Conservation (phyloP, 805 yeast genomes). For the Starmerella ratchasimensis region DNA sequence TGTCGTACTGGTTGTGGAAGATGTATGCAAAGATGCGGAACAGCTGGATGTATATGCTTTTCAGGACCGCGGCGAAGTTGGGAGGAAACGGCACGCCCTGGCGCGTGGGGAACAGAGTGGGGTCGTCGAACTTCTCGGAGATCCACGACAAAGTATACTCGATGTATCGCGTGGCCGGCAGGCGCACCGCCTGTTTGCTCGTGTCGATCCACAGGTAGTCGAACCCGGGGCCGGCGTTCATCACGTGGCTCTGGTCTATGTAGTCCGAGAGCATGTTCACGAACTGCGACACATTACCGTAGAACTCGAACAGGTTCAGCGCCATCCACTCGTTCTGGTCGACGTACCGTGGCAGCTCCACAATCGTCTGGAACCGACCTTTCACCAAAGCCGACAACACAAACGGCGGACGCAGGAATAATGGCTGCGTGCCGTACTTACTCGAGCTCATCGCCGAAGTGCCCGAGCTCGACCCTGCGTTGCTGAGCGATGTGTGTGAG, state of each 20-base stretch:
- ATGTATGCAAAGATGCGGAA: slow-evolving; percentile 91
- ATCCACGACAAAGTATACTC: slow-evolving; percentile 89
- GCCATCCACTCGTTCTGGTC: slow-evolving; percentile 95
- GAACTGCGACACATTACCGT: slow-evolving; percentile 71
- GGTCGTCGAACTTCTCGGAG: slow-evolving; percentile 74
- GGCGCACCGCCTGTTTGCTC: slow-evolving; percentile 62
- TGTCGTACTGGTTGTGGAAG: slow-evolving; percentile 88
- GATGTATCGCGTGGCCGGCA: slow-evolving; percentile 87
- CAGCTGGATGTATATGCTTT: slow-evolving; percentile 81
- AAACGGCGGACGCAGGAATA: slow-evolving; percentile 83
- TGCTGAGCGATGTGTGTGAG: too few species aligned
- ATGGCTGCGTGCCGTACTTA: slow-evolving; percentile 29
- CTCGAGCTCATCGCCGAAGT: too few species aligned
- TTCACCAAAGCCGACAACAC: slow-evolving; percentile 88
- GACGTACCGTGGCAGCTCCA: slow-evolving; percentile 86
- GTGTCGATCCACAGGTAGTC: slow-evolving; percentile 85
- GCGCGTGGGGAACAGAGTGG: slow-evolving; percentile 79
- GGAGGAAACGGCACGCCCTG: slow-evolving; percentile 82
- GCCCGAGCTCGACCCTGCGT: background rate
- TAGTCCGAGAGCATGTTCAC: slow-evolving; percentile 85
- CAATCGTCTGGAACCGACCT: slow-evolving; percentile 92
- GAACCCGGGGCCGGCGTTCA: slow-evolving; percentile 90
- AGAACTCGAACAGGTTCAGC: slow-evolving; percentile 77
- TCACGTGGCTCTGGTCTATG: slow-evolving; percentile 67
- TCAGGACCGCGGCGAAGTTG: slow-evolving; percentile 65